Base-by-base conservation (phyloP, 768 basidiomycete species). In the Sarcodon aspratus region DNA sequence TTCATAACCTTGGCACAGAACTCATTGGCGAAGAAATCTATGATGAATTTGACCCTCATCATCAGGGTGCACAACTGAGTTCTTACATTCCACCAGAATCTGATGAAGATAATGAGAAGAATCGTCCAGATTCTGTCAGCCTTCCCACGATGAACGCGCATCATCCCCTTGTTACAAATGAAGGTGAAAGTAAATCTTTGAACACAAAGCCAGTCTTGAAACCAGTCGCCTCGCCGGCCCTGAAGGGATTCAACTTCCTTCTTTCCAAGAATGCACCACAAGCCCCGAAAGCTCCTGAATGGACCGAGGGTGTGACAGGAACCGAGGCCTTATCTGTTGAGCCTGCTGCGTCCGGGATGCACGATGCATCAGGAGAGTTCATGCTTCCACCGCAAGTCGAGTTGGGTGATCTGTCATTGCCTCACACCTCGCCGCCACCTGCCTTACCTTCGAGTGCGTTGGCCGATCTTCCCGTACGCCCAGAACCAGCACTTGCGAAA, bases 21-120 rank as follows among this genome's bases (percentile, higher is more conserved):
- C 72, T 94, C 9, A 93, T 94, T 48, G 91, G 91, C 11, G 89
- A 93, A 66, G 91, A 93, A 58, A 92, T 94, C 47, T 89, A 87
- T 52, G 89, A 93, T 58, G 91, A 93, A 66, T 92, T 88, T 60
- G 90, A 92, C 58, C 74, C 76, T 9, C 78, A 87, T 62, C 87
- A 85, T 37, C 63, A 56, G 51, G 9, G 53, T 58, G 13, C 40
- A 46, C 15, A 55, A 63, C 34, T 43, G 38, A 3, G 44, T 45
- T 9, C 50, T 54, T 7, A 27, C 51, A 0, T 33, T 57, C 17
- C 48, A 55, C 47, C 50, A 54, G 46, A n/a, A 34, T 11, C 45
- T 7, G 21, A 47, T 33, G 7, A 18, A 9, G 15, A 47, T 18
- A 33, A 43, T 31, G 7, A 33, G 43, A 49, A 49, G 47, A 11